A percentile compares a stretch with the other conserved stretches of the same genome.
phyloP scores from a whole-genome alignment of 1,284 basidiomycete genomes.

The Exsudoporus floridanus region DNA sequence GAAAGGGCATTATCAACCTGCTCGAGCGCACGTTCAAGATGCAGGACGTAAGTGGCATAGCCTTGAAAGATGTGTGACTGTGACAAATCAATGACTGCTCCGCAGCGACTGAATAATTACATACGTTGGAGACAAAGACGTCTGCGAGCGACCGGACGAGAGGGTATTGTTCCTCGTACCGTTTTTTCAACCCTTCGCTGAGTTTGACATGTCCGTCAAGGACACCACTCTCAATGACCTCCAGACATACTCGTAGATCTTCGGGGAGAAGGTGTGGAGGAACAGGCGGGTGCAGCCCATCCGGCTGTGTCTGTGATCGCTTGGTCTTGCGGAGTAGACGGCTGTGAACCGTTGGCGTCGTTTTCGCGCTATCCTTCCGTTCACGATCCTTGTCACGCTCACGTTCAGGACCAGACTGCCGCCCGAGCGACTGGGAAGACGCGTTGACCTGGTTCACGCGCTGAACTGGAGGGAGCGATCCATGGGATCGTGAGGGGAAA shows the following conservation, averaged over 20 bases:
- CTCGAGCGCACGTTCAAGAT: constrained; percentile 85
- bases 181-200: constrained; percentile 76
- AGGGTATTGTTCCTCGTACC: constrained; percentile 92
- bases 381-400: constrained; percentile 54
- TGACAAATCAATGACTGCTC: constrained; percentile 14
- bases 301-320: constrained; percentile 56
- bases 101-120: constrained; percentile 34
- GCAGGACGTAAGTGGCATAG: constrained; percentile 89
- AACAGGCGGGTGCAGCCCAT: constrained; percentile 52
- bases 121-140: constrained; percentile 89
- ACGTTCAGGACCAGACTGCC: constrained; percentile 56
- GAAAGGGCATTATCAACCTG: constrained; percentile 82
- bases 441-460: constrained; percentile 47
- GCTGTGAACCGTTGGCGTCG: constrained; percentile 40
- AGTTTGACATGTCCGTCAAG: constrained; percentile 85
- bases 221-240: constrained; percentile 81
- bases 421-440: constrained; percentile 68
- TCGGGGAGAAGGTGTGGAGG: constrained; percentile 80
- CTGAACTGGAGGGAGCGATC: constrained; percentile 73
- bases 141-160: constrained; percentile 89
- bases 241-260: constrained; percentile 80
- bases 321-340: constrained; percentile 66
- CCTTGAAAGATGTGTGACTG: constrained; percentile 90
- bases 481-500: constrained; percentile 77
- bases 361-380: constrained; percentile 50